Evolutionary conservation across 2,329 filamentous ascomycete species (phyloP).

Genomic region (Emergomyces orientalis): DNA sequence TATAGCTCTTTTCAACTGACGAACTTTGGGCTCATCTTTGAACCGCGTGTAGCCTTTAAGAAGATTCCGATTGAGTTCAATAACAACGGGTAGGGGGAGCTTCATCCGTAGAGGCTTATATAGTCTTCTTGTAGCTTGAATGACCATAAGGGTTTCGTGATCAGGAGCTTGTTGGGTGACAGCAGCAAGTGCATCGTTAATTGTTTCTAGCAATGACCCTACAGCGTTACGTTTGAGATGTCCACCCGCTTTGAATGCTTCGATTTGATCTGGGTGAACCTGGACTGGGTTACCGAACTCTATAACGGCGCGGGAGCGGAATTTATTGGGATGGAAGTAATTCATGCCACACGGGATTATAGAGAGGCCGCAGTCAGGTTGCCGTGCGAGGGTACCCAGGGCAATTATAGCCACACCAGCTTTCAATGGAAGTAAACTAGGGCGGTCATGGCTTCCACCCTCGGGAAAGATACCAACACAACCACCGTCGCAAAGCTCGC

Average conservation of each 20-base stretch:
- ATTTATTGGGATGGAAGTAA: conserved; percentile 89
- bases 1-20: conserved; percentile 58
- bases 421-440: conserved; percentile 73
- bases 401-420: conserved; percentile 88
- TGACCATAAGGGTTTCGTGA: conserved; percentile 76
- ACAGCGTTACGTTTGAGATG: conserved; percentile 63
- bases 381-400: conserved; percentile 64
- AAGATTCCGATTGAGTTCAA: conserved; percentile 73
- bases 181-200: conserved; percentile 66
- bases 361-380: conserved; percentile 69
- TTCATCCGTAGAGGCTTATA: conserved; percentile 82
- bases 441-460: conserved; percentile 78
- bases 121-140: conserved; percentile 74
- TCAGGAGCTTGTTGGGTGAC: conserved; percentile 80
- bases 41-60: conserved; percentile 74
- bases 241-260: conserved; percentile 62
- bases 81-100: conserved; percentile 70
- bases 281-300: conserved; percentile 76
- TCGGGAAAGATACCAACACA: conserved; percentile 86
- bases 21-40: conserved; percentile 69
- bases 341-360: conserved; percentile 93
- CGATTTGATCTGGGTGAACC: conserved; percentile 61
- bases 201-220: conserved; percentile 62
- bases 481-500: conserved; percentile 62
- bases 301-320: conserved; percentile 74